Base-by-base conservation (phyloP, 345 rosid genomes). In the Physaria fendleri region DNA sequence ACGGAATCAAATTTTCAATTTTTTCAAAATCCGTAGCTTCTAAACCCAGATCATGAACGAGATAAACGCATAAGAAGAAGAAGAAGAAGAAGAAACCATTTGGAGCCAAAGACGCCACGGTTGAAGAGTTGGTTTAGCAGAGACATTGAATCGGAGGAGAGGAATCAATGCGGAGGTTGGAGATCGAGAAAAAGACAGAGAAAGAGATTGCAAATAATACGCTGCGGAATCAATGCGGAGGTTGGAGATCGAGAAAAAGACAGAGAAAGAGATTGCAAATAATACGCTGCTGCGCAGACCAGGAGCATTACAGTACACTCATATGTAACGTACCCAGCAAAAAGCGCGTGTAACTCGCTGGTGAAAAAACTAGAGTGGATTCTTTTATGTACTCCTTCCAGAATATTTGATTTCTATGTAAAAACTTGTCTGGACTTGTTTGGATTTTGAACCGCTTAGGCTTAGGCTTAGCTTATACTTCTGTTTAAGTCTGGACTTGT, bases 51-150 rank as follows among this genome's bases (percentile, higher is more conserved):
- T 52, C 33, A 16, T 63, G 22, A n/a, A 50, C 17, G 32, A 62
- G 44, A 13, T 2, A 25, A 23, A 11, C 7, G 17, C 28, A 32
- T 25, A 28, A 11, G 11, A 17, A 52, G 8, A 1, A 14, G 6
- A 33, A 20, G 32, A 1, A 32, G n/a, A 30, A 20, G 45, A n/a
- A 59, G 52, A 48, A 13, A 71, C 74, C 98, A 84, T 81, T 85
- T 88, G 25, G 96, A 70, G 64, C 83, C 96, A 47, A 88, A 91
- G 71, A 91, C 72, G 49, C 98, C 95, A 59, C 98, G 80, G 68
- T 85, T 91, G 80, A 91, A 88, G 69, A 90, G 90, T 62, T 91
- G 96, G 66, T 85, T 91, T 21, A 88, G 75, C 64, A 91, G 88
- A 44, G 98, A 91, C 98, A 88, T 88, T 27, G 72, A 32, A 32